Percentiles rank a stretch among this genome's conserved stretches.
Evolutionary conservation across 2,329 filamentous ascomycete species (phyloP).

Genomic region (Penicillium corylophilum): DNA sequence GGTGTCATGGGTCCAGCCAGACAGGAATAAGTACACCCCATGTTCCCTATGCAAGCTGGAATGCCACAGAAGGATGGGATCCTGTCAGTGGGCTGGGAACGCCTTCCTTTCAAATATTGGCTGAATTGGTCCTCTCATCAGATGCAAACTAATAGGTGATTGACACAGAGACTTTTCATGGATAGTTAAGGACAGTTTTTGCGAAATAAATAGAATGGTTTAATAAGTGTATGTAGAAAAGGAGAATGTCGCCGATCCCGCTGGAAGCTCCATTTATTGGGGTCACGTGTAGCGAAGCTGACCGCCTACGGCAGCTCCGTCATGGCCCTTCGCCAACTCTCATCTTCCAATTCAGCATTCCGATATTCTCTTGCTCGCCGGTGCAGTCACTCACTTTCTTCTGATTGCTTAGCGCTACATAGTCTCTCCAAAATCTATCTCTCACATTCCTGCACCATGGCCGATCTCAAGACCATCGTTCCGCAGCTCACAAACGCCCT

Average conservation of each 20-base stretch:
- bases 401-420: neutral
- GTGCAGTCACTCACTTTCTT: constrained; percentile 3
- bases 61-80: constrained; percentile 53
- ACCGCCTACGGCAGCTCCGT: constrained; percentile 29
- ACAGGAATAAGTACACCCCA: constrained; percentile 29
- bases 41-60: constrained; percentile 51
- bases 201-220: neutral
- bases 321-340: constrained; percentile 21
- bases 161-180: neutral
- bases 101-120: constrained; percentile 27
- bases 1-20: constrained; percentile 43
- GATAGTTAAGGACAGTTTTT: neutral
- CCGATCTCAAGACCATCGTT: constrained; percentile 37
- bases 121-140: constrained; percentile 14
- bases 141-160: neutral
- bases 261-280: neutral
- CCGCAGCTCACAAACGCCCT: constrained; percentile 40
- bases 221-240: neutral
- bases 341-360: constrained; percentile 13
- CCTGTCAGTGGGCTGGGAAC: constrained; percentile 48
- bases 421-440: neutral
- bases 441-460: constrained; percentile 22
- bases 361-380: constrained; percentile 4
- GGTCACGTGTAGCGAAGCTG: constrained; percentile 15
- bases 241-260: neutral